Evolutionary conservation across 768 basidiomycete species (phyloP).

Genomic region (Termitomyces sp.): DNA sequence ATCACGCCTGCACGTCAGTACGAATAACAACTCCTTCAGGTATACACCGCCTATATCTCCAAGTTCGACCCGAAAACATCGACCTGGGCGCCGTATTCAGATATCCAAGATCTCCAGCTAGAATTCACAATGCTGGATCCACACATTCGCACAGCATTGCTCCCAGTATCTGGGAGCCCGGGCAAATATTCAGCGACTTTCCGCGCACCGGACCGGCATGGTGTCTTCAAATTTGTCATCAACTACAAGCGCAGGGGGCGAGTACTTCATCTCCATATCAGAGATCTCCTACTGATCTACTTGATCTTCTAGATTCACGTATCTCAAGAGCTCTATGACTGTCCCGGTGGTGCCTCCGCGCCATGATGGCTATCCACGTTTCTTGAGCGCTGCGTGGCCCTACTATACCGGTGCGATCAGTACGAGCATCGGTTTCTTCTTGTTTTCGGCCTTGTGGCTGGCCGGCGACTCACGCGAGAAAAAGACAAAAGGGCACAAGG

Average conservation of each 20-base stretch:
- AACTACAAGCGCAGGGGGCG: conserved; percentile 88
- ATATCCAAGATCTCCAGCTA: conserved; percentile 76
- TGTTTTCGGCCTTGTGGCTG: conserved; percentile 87
- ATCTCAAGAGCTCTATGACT: conserved; percentile 64
- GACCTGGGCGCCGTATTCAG: conserved; percentile 69
- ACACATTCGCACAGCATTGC: conserved; percentile 79
- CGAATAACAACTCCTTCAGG: conserved; percentile 35
- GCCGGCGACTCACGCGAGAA: conserved; percentile 72
- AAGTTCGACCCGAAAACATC: conserved; percentile 50
- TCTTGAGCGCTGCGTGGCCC: conserved; percentile 93
- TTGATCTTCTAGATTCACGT: conserved; percentile 52
- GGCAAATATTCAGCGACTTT: conserved; percentile 80
- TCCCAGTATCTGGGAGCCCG: conserved; percentile 46
- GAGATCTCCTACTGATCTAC: background rate
- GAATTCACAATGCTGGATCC: conserved; percentile 99
- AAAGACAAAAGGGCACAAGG: conserved; percentile 40
- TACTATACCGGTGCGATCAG: conserved; percentile 91
- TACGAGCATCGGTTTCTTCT: conserved; percentile 77
- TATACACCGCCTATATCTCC: conserved; percentile 70
- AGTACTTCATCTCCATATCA: conserved; percentile 17
- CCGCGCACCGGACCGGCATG: conserved; percentile 91
- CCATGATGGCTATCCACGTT: conserved; percentile 94
- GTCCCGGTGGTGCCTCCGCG: conserved; percentile 89
- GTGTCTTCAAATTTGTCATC: conserved; percentile 96
- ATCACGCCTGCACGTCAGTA: background rate